Conservation (phyloP, 495 filamentous ascomycete species). For the Penicillium psychrofluorescens region DNA sequence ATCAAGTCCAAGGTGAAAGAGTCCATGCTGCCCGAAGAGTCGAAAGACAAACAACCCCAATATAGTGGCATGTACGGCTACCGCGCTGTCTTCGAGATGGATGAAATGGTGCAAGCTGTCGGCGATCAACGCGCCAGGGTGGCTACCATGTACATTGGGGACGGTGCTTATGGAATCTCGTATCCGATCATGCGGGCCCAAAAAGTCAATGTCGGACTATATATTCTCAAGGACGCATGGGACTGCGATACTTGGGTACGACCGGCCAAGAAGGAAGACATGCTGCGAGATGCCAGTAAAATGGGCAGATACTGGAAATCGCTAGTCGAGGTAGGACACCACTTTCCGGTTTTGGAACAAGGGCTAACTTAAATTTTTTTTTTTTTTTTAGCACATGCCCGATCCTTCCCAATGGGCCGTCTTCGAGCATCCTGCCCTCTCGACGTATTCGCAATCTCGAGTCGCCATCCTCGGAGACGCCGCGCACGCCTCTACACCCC, state of each 20-base stretch:
- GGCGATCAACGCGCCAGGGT: constrained; percentile 46
- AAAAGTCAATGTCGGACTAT: constrained; percentile 54
- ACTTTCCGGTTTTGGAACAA: neutral
- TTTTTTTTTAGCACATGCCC: constrained; percentile 20
- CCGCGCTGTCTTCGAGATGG: constrained; percentile 54
- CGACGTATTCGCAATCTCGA: constrained; percentile 46
- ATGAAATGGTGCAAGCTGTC: constrained; percentile 42
- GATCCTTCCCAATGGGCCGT: constrained; percentile 55
- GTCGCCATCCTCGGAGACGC: constrained; percentile 61
- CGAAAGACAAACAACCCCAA: constrained; percentile 22
- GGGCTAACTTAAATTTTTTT: constrained; percentile 5
- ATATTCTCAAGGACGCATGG: constrained; percentile 38
- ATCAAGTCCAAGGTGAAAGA: constrained; percentile 44
- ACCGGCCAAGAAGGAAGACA: constrained; percentile 45
- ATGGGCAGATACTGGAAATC: constrained; percentile 45
- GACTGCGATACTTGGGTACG: constrained; percentile 51
- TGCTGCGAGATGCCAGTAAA: constrained; percentile 44
- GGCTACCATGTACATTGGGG: constrained; percentile 50
- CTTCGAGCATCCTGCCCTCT: constrained; percentile 51
- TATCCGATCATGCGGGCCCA: constrained; percentile 59
- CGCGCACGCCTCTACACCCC: constrained; percentile 44
- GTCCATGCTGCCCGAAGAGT: constrained; percentile 33
- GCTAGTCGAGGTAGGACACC: constrained; percentile 34
- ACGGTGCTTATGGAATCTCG: constrained; percentile 52
- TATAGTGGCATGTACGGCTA: constrained; percentile 50